Base-by-base conservation (phyloP, 371 early-diverging fungal species). In the Mortierella sp. region DNA sequence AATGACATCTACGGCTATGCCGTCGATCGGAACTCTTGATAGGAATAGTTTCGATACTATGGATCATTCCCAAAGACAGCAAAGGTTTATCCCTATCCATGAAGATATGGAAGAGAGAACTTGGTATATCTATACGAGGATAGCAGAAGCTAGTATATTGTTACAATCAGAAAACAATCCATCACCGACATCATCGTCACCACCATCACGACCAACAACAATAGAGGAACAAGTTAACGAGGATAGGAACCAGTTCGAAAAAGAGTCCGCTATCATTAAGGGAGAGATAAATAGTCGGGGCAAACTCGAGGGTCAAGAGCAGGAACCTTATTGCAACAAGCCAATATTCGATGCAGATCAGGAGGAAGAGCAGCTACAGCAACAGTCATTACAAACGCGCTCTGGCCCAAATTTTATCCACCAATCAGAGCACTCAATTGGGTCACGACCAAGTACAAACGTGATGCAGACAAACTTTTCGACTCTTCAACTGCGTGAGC, bases 41-140 rank as follows among this genome's bases (percentile, higher is more conserved):
- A 17, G n/a, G 5, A 45, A 29, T 45, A 57, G 17, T 45, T 17
- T 23, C 26, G 32, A 6, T 6, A 19, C 29, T 31, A 31, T 26
- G 26, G 28, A 28, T 40, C 17, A 31, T 5, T 1, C 65, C 29
- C 51, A 10, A 12, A 0, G 9, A 37, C 49, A 29, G 9, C 19
- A 49, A 62, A 8, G 17, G 61, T 17, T 54, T 34, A 47, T 49
- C 23, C 42, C 53, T 32, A 54, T 53, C 28, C 42, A 28, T 15
- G 63, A 60, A 8, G 74, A 68, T 4, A 37, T 49, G 64, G 68
- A 62, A 34, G 54, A 32, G 3, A 47, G 28, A 12, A 28, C 40
- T 17, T 73, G 74, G 74, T 58, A 68, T 40, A 53, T 73, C 32
- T 8, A 31, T 32, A 7, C 31, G 10, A 65, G 31, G 5, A 15